phyloP scores from a whole-genome alignment of 768 basidiomycete genomes.

The Pleurotus platypus region DNA sequence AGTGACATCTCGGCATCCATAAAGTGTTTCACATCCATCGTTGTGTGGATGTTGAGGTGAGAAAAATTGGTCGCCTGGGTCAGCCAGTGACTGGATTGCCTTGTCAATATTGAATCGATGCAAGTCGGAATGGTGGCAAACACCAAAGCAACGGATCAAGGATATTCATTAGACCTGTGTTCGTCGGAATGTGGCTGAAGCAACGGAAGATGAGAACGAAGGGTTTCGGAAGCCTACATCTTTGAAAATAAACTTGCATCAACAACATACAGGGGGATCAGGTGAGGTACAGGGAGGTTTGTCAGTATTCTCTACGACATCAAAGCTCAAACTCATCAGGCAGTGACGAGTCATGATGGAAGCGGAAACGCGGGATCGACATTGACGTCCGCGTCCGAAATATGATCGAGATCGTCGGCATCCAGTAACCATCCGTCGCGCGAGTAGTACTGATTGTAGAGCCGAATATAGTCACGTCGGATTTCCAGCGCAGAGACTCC shows the following conservation, averaged over 20 bases:
- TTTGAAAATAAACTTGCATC: conserved; percentile 1
- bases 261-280: conserved; percentile 1
- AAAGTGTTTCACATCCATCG: conserved; percentile 1
- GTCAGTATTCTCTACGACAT: too few species aligned
- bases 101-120: background rate
- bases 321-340: background rate
- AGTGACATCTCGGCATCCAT: too few species aligned
- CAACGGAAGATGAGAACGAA: background rate
- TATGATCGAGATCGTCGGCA: background rate
- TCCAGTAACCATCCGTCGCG: background rate
- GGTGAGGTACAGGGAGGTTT: too few species aligned
- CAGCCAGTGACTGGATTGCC: background rate
- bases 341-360: background rate
- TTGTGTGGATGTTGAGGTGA: conserved; percentile 1
- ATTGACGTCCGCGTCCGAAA: background rate
- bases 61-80: conserved; percentile 6
- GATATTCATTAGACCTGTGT: conserved; percentile 1
- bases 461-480: background rate
- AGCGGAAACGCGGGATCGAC: background rate
- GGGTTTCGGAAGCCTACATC: background rate
- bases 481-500: background rate
- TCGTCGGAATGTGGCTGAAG: background rate
- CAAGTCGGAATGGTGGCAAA: background rate
- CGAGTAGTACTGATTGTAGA: conserved; percentile 3
- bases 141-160: conserved; percentile 3